These are phyloP conservation scores for Pharnaceum exiguum DNA, from an alignment of 148 eudicot species.

Conservation along the genomic window DNA sequence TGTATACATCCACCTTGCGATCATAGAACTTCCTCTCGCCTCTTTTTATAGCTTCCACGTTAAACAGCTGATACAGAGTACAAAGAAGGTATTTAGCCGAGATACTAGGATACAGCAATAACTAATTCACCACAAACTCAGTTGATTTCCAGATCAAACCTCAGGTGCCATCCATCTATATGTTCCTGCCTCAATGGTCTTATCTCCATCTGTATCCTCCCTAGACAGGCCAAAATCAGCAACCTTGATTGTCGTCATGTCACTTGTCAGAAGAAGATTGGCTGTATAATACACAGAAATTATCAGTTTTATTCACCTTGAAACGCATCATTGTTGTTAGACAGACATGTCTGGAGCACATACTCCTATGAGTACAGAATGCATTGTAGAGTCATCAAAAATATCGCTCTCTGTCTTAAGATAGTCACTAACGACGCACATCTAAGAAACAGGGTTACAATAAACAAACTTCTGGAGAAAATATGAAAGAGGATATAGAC, in stretches of 20 bases:
- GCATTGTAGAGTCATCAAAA: too few species aligned
- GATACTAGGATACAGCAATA: background rate
- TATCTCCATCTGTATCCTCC: constrained; percentile 30
- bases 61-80: constrained; percentile 27
- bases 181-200: constrained; percentile 44
- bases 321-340: too few species aligned
- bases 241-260: constrained; percentile 29
- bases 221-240: constrained; percentile 44
- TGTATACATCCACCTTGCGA: constrained; percentile 43
- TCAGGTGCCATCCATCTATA: constrained; percentile 52
- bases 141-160: constrained; percentile 11
- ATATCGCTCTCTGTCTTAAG: too few species aligned
- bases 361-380: too few species aligned
- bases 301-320: background rate
- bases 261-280: constrained; percentile 37
- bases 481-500: background rate
- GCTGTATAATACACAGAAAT: constrained; percentile 13
- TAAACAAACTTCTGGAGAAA: too few species aligned
- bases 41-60: constrained; percentile 14
- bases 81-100: background rate
- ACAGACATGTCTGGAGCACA: too few species aligned
- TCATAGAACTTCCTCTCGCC: constrained; percentile 37
- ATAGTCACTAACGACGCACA: too few species aligned
- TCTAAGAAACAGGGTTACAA: too few species aligned
- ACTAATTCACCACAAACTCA: background rate